phyloP scores from a whole-genome alignment of 805 yeast species.

The Diddensiella caesifluorescens region DNA sequence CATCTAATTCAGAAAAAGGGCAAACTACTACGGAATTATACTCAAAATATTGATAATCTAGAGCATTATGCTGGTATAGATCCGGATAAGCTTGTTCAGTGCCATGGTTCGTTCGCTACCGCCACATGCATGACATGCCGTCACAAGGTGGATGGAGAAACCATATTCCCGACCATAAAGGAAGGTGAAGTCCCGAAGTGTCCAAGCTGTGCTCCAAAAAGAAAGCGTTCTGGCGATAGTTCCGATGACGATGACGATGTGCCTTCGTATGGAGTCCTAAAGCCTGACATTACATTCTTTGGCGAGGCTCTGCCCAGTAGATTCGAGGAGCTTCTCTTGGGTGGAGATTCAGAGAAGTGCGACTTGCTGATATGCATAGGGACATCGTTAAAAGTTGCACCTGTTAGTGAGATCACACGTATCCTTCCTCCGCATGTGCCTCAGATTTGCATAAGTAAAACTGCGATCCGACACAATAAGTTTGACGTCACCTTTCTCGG shows the following conservation, averaged over 20 bases:
- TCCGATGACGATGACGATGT: constrained; percentile 30
- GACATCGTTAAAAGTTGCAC: constrained; percentile 86
- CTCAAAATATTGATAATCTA: constrained; percentile 86
- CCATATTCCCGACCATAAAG: constrained; percentile 55
- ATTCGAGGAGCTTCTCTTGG: constrained; percentile 49
- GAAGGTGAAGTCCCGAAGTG: constrained; percentile 63
- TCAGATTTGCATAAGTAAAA: constrained; percentile 72
- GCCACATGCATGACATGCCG: constrained; percentile 82
- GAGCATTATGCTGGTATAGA: constrained; percentile 76
- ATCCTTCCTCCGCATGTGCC: constrained; percentile 69
- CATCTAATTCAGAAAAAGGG: constrained; percentile 67
- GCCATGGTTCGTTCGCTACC: constrained; percentile 88
- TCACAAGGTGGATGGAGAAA: constrained; percentile 58
- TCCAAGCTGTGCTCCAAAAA: constrained; percentile 47
- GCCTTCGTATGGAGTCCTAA: constrained; percentile 63
- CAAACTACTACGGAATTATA: constrained; percentile 74
- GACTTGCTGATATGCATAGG: constrained; percentile 83
- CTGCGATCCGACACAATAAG: constrained; percentile 66
- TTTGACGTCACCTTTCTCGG: constrained; percentile 78
- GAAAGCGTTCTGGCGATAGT: constrained; percentile 26
- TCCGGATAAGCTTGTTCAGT: constrained; percentile 67
- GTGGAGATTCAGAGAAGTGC: constrained; percentile 57
- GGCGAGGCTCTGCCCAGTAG: constrained; percentile 75
- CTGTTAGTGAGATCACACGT: constrained; percentile 84
- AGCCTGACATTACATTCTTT: constrained; percentile 89